Conservation (phyloP, 78 protist species). For the Protostelium mycophagum region DNA sequence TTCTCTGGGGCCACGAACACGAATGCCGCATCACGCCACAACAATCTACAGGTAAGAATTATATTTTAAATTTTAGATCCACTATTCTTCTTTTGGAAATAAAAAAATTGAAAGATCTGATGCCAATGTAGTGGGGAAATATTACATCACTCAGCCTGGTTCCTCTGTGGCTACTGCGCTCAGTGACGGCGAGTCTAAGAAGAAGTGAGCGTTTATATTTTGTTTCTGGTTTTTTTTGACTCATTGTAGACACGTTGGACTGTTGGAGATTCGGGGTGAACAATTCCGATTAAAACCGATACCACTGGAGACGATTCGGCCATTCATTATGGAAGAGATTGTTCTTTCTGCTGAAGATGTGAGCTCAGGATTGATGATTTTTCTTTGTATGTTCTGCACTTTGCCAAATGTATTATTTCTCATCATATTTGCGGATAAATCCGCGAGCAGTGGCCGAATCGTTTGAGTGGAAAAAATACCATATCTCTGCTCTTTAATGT, state of each 20-base stretch:
- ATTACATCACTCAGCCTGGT: slow-evolving; percentile 91
- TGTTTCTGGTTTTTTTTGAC: neutral
- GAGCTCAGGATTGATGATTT: neutral
- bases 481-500: no score
- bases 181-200: slow-evolving; percentile 75
- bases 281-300: slow-evolving; percentile 32
- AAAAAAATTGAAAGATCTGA: no score
- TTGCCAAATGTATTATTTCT: no score
- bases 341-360: slow-evolving; percentile 12
- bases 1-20: slow-evolving; percentile 98
- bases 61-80: neutral
- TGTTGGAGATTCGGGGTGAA: slow-evolving; percentile 55
- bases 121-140: slow-evolving; percentile 8
- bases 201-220: slow-evolving; percentile 48
- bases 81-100: neutral
- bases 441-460: no score
- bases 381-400: neutral
- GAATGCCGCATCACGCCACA: slow-evolving; percentile 75
- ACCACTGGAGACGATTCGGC: slow-evolving; percentile 67
- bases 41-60: no score
- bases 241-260: slow-evolving; percentile 57
- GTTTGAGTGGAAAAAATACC: no score
- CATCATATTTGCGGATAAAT: no score
- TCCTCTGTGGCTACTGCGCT: slow-evolving; percentile 87
- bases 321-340: slow-evolving; percentile 56